These are phyloP conservation scores for Helianthus tuberosus DNA, from an alignment of 129 eudicot species.

Conservation along the genomic window DNA sequence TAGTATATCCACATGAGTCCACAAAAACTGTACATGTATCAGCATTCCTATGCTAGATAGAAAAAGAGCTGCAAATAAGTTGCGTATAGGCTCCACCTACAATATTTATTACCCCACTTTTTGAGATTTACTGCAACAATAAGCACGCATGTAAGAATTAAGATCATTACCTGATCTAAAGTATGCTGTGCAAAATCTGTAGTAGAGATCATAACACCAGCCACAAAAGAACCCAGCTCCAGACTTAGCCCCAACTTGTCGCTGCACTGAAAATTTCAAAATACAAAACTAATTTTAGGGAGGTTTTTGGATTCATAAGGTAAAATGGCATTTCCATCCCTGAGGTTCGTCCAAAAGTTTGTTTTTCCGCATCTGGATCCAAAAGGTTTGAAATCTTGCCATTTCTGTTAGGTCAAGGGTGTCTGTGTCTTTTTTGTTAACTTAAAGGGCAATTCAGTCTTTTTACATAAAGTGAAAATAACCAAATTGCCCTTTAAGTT, in stretches of 20 bases:
- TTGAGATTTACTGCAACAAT: not conserved
- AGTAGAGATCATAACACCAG: conserved; percentile 98
- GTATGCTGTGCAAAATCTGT: conserved; percentile 95
- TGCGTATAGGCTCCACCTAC: conserved; percentile 99
- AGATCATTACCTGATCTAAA: conserved; percentile 74
- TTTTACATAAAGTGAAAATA: no score
- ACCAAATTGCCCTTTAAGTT: no score
- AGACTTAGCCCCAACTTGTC: conserved; percentile 98
- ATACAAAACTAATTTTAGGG: not conserved
- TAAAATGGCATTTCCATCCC: not conserved
- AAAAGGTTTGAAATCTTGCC: no score
- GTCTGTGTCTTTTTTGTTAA: no score
- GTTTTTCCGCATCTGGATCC: no score
- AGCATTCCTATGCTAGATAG: conserved; percentile 98
- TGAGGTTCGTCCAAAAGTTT: no score
- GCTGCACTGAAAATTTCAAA: conserved; percentile 74
- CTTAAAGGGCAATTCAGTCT: no score
- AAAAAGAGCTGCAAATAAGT: conserved; percentile 95
- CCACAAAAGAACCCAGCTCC: conserved; percentile 97
- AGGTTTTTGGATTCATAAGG: not conserved
- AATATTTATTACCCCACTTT: conserved; percentile 9
- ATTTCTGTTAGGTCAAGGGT: no score
- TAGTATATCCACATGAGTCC: conserved; percentile 97
- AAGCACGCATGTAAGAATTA: not conserved
- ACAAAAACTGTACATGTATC: conserved; percentile 85